Percentiles rank a stretch among this genome's conserved stretches.
These are phyloP conservation scores for Umbelopsis sp. DNA, from an alignment of 371 early-diverging fungal genomes.

Conservation along the genomic window DNA sequence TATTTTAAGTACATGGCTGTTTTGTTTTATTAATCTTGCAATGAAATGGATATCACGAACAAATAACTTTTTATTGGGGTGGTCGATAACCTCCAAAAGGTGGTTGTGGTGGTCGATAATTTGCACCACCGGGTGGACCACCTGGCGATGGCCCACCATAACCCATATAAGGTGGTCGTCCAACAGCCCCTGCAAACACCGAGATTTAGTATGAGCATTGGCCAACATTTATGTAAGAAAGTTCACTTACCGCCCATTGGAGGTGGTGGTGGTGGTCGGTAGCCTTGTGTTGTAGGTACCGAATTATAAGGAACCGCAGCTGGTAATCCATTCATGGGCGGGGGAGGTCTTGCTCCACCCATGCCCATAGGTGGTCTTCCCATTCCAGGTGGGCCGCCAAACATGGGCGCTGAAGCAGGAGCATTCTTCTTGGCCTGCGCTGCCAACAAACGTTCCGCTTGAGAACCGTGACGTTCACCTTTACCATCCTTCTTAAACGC, in stretches of 20 bases:
- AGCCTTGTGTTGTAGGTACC: constrained; percentile 24
- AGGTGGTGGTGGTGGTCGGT: constrained; percentile 46
- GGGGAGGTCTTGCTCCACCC: constrained; percentile 28
- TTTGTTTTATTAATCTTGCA: background rate
- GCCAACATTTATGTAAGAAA: background rate
- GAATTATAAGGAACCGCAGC: constrained; percentile 18
- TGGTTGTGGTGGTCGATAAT: constrained; percentile 27
- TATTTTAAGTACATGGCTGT: no score
- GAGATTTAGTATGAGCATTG: background rate
- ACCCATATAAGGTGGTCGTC: constrained; percentile 17
- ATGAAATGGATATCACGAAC: background rate
- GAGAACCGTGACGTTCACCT: constrained; percentile 97
- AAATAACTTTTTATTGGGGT: constrained; percentile 1
- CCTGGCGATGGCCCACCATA: constrained; percentile 29
- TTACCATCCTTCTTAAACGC: constrained; percentile 98
- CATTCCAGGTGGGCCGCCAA: constrained; percentile 49
- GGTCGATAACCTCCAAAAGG: constrained; percentile 34
- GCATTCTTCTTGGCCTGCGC: constrained; percentile 85
- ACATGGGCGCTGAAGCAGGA: constrained; percentile 71
- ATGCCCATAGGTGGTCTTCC: constrained; percentile 32
- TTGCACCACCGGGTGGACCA: constrained; percentile 21
- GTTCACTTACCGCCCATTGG: constrained; percentile 24
- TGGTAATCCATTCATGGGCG: constrained; percentile 29
- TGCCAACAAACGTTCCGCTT: constrained; percentile 96
- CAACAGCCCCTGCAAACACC: constrained; percentile 21